Evolutionary conservation across 345 rosid genomes (phyloP).

Genomic region (Balakata baccata): DNA sequence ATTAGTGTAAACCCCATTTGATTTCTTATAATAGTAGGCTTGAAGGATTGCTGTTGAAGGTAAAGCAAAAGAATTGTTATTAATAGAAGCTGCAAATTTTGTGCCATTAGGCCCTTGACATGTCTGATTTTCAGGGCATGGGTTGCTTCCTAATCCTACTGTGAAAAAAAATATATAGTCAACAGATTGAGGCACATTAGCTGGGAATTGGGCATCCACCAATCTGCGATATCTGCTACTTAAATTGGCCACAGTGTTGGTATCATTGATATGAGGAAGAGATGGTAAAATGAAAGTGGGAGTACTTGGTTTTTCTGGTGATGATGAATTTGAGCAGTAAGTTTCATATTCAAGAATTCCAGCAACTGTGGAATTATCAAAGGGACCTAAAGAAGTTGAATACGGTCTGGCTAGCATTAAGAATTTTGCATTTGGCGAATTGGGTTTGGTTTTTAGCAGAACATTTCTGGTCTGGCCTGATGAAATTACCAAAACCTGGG

Average conservation of each 20-base stretch:
- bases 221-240: slow-evolving; percentile 50
- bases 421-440: slow-evolving; percentile 48
- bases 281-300: slow-evolving; percentile 32
- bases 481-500: slow-evolving; percentile 38
- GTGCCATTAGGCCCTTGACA: slow-evolving; percentile 77
- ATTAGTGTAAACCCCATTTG: slow-evolving; percentile 46
- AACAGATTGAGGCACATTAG: slow-evolving; percentile 52
- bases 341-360: slow-evolving; percentile 60
- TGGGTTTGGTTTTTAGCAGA: slow-evolving; percentile 56
- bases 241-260: slow-evolving; percentile 45
- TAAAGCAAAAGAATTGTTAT: slow-evolving; percentile 55
- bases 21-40: slow-evolving; percentile 42
- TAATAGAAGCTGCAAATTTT: slow-evolving; percentile 59
- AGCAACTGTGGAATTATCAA: slow-evolving; percentile 65
- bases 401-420: slow-evolving; percentile 71
- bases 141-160: slow-evolving; percentile 55
- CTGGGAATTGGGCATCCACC: slow-evolving; percentile 47
- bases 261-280: slow-evolving; percentile 60
- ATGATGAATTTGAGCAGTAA: slow-evolving; percentile 4
- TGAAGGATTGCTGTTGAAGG: slow-evolving; percentile 57
- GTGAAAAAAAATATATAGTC: slow-evolving; percentile 52
- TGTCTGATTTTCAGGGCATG: slow-evolving; percentile 62
- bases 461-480: slow-evolving; percentile 80
- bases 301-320: neutral
- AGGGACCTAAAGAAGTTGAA: slow-evolving; percentile 55